Evolutionary conservation across 306 rosid species (phyloP), one percentile per base, ranked within the genome.

Genomic region (Vicia sativa): DNA sequence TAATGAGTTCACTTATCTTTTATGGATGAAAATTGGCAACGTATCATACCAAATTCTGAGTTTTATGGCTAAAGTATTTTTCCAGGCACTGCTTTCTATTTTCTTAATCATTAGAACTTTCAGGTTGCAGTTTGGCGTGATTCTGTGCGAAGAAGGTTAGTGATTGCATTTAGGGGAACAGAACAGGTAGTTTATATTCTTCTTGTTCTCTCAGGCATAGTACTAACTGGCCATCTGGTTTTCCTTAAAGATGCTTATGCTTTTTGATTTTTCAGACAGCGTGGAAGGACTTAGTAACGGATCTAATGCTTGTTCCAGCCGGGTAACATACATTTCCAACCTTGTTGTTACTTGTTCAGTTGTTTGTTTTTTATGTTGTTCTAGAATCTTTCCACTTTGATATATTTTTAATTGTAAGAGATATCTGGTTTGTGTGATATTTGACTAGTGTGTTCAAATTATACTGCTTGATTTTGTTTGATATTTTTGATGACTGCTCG

Each of bases 101-200:
- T 74, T 53, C 73, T 78, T 72, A 74, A 44, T 39, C 68, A 43
- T 54, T 37, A 70, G 53, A 77, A 65, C 66, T 67, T 79, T 74
- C 87, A 92, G 98, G 96, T 89, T 74, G 96, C 98, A 75, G 86
- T 92, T 63, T 92, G 98, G 96, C 93, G 96, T 38, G 98, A 92
- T 80, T 83, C 80, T 78, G 68, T 16, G 5, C 68, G 91, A 58
- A 90, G 82, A 80, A 86, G 96, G 77, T 70, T 92, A 49, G 96
- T 92, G 74, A 75, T 92, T 74, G 91, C 98, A 78, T 92, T 92
- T 77, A 80, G 98, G 81, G 98, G 98, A 70, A 92, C 98, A 31
- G 98, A 90, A 72, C 96, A 92, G 88, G 98, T 90, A 77, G 72
- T 72, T 56, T 72, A 39, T 71, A 52, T 41, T 69, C 53, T 53